Percentiles rank a stretch among this genome's conserved stretches.
These are phyloP conservation scores for Triglochin maritima DNA, from an alignment of 106 monocot genomes.

Conservation along the genomic window DNA sequence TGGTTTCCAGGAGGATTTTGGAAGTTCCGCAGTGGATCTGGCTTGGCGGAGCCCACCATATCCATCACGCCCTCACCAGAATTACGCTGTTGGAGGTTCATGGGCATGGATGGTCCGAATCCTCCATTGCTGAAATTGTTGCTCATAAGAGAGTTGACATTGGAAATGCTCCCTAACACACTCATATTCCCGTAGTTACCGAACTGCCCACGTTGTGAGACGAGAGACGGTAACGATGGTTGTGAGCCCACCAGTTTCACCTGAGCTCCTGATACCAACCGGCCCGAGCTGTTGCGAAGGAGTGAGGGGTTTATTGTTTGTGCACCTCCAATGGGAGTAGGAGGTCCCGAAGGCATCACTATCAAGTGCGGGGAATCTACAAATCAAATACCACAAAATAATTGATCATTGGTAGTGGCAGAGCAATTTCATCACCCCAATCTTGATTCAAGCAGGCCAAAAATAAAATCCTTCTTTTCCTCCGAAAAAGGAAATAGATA, in stretches of 20 bases:
- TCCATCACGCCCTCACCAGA: background rate
- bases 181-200: constrained; percentile 15
- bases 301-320: constrained; percentile 19
- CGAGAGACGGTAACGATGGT: constrained; percentile 30
- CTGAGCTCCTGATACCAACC: background rate
- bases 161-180: constrained; percentile 31
- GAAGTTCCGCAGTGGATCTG: constrained; percentile 21
- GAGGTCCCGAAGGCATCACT: constrained; percentile 26
- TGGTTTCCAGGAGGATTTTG: constrained; percentile 9
- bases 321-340: constrained; percentile 16
- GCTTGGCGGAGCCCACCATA: constrained; percentile 26
- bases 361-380: background rate
- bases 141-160: constrained; percentile 22
- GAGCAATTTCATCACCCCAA: background rate
- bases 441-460: no score
- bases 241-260: constrained; percentile 20
- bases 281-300: constrained; percentile 18
- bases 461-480: no score
- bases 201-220: constrained; percentile 27
- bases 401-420: background rate
- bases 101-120: background rate
- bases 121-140: constrained; percentile 23
- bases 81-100: constrained; percentile 11
- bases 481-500: no score
- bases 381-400: background rate